Percentiles rank a stretch among this genome's conserved stretches.
Evolutionary conservation across 257 asterid species (phyloP).

Genomic region (Solanum verrucosum): DNA sequence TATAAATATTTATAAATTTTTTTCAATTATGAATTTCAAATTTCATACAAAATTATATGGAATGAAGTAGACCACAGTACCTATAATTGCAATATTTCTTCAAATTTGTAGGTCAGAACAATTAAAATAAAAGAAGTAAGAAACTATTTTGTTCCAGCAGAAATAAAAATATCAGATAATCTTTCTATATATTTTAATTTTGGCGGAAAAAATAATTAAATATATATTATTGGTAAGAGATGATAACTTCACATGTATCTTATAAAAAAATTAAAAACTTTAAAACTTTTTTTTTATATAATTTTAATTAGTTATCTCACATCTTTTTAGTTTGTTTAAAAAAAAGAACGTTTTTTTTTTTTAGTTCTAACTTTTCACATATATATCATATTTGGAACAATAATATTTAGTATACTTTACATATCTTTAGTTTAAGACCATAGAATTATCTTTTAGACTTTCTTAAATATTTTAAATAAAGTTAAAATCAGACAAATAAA

Average conservation of each 20-base stretch:
- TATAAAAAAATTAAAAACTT: too few relatives aligned
- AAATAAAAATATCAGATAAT: too few relatives aligned
- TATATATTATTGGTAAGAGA: background rate
- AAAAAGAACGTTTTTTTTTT: too few relatives aligned
- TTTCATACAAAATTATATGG: background rate
- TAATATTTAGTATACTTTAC: background rate
- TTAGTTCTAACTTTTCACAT: too few relatives aligned
- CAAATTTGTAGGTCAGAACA: background rate
- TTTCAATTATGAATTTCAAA: background rate
- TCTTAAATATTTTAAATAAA: background rate
- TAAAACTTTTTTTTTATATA: too few relatives aligned
- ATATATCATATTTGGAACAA: too few relatives aligned
- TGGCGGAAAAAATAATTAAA: too few relatives aligned
- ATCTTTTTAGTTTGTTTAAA: fast-evolving
- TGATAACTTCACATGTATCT: background rate
- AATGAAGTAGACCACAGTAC: background rate
- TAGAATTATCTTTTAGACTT: background rate
- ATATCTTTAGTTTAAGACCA: background rate
- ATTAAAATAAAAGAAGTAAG: background rate
- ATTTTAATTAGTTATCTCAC: too few relatives aligned
- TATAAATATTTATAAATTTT: background rate
- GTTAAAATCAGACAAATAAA: background rate
- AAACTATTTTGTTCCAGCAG: too few relatives aligned
- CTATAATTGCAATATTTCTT: background rate
- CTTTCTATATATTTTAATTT: background rate